These are phyloP conservation scores for Actinomucor elegans DNA, from an alignment of 371 early-diverging fungal genomes.

Conservation along the genomic window DNA sequence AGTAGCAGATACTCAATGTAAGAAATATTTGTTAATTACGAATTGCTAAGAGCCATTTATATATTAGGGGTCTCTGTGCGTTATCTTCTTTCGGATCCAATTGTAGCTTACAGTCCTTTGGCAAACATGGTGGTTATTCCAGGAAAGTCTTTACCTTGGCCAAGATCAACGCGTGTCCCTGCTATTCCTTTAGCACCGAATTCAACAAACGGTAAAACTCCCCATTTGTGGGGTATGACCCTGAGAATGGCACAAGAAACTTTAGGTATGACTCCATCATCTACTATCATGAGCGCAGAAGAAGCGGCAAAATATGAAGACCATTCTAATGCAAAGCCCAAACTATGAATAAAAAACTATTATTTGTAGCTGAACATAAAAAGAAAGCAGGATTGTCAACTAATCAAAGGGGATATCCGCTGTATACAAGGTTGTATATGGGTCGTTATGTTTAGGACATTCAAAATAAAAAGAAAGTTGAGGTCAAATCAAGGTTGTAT, in stretches of 20 bases:
- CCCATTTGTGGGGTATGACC: constrained; percentile 60
- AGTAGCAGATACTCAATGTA: constrained; percentile 64
- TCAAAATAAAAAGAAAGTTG: too few species aligned
- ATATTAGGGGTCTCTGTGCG: constrained; percentile 46
- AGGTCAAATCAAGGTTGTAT: too few species aligned
- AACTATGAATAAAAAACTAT: neutral
- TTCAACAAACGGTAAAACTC: neutral
- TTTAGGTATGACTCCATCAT: constrained; percentile 21
- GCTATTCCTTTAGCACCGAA: constrained; percentile 6
- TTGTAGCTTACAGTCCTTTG: constrained; percentile 35
- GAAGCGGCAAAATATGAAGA: neutral
- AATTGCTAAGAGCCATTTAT: neutral
- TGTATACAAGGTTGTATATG: too few species aligned
- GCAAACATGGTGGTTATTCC: constrained; percentile 7
- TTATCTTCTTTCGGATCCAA: constrained; percentile 39
- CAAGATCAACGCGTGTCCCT: constrained; percentile 16
- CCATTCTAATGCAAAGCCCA: too few species aligned
- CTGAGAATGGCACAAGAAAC: constrained; percentile 65
- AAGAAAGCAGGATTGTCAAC: too few species aligned
- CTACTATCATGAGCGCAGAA: constrained; percentile 2
- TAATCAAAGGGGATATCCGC: too few species aligned
- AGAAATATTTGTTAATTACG: constrained; percentile 2
- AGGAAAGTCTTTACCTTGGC: neutral
- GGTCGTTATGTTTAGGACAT: too few species aligned
- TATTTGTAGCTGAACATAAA: too few species aligned